These are phyloP conservation scores for Penicillium odoratum DNA, from an alignment of 495 filamentous ascomycete species.

Conservation along the genomic window DNA sequence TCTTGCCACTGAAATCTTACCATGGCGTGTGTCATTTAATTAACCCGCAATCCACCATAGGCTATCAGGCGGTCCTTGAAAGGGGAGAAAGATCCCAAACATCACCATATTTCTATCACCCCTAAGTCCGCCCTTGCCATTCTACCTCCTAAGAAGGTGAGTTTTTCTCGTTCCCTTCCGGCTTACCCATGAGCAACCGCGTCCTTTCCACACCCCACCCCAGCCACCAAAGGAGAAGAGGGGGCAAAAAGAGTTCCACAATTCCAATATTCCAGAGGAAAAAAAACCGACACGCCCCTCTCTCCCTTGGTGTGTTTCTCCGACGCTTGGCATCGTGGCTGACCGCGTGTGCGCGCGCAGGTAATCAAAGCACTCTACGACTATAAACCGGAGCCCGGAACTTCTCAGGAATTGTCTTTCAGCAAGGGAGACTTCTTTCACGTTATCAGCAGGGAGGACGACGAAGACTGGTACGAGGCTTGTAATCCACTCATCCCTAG, in stretches of 20 bases:
- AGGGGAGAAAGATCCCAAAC: constrained; percentile 73
- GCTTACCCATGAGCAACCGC: neutral
- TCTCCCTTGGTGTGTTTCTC: constrained; percentile 19
- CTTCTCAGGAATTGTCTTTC: constrained; percentile 79
- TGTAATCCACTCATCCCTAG: constrained; percentile 91
- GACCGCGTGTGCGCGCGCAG: constrained; percentile 45
- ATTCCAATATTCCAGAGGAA: neutral
- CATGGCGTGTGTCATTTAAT: constrained; percentile 13
- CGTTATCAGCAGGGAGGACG: constrained; percentile 94
- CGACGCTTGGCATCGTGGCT: constrained; percentile 16
- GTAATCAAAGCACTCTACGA: constrained; percentile 97
- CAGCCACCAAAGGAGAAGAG: constrained; percentile 2
- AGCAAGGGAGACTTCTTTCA: constrained; percentile 96
- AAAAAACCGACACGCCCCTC: constrained; percentile 8
- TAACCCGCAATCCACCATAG: constrained; percentile 42
- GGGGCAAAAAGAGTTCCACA: constrained; percentile 1
- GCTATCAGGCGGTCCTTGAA: constrained; percentile 84
- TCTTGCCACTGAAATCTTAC: constrained; percentile 14
- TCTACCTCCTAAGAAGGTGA: constrained; percentile 93
- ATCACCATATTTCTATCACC: constrained; percentile 82
- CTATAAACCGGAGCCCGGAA: constrained; percentile 69
- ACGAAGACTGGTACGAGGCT: constrained; percentile 95
- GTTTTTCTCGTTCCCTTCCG: constrained; percentile 13
- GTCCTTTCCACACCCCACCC: neutral
- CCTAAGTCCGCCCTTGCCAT: constrained; percentile 95